Base-by-base conservation (phyloP, 2,329 filamentous ascomycete genomes). In the Talaromyces sp. region DNA sequence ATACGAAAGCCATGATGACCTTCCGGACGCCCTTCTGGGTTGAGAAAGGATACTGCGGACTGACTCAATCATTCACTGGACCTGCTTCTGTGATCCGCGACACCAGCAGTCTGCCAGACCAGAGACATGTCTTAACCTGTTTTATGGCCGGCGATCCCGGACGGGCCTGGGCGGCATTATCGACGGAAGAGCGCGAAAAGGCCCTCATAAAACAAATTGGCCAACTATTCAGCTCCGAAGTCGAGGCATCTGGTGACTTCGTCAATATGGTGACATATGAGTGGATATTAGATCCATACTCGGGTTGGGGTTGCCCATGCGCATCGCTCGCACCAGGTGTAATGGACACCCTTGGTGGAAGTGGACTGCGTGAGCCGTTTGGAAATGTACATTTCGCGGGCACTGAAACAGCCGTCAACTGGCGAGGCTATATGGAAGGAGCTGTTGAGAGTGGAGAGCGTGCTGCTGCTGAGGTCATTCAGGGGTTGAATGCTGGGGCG, bases 341-440 rank as follows among this genome's bases (percentile, higher is more conserved):
- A 3, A 68, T 82, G 9, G 10, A 56, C 16, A 37, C 50, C 1
- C 16, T 56, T 7, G 72, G 73, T 0, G 70, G 77, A 11, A 68
- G 75, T 11, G 71, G 70, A 4, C 66, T 83, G 10, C 70, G 78
- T n/a, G 71, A 76, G 35, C 69, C 73, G 0, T 72, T 73, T 57
- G 74, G 79, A 5, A 76, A 81, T 37, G 33, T 86, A 3, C 80
- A 86, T 68, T 87, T 86, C 68, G 83, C 80, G 2, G 85, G 85
- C 0, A 86, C 84, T 0, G 85, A 87, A 74, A 83, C 80, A 0
- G 79, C 81, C 0, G 75, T 70, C 2, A 79, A 83, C 65, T 87
- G 84, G 84, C 83, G 82, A 63, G 84, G 85, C 0, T 86, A 86
- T 69, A 86, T 87, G 83, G 85, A 87, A 66, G 85, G 85, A 1